A percentile compares a stretch with the other conserved stretches of the same genome.
Conservation (phyloP, 257 asterid genomes). For the Solanum habrochaites region DNA sequence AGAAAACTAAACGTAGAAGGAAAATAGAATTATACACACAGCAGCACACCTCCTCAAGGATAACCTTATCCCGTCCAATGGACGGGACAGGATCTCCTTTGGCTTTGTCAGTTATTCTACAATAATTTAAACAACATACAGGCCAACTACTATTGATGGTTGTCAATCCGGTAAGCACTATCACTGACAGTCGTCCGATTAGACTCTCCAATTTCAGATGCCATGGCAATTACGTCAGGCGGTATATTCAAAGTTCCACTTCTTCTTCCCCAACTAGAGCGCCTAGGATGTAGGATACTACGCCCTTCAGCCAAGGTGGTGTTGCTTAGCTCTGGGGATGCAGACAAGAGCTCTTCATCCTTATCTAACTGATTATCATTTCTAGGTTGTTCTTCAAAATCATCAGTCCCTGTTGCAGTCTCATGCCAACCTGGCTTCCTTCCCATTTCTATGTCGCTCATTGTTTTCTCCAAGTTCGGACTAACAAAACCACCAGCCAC, state of each 20-base stretch:
- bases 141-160: constrained; percentile 9
- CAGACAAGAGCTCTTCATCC: constrained; percentile 7
- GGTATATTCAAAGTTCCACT: constrained; percentile 19
- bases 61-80: not conserved
- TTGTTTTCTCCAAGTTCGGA: constrained; percentile 51
- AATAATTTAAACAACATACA: not conserved
- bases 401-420: constrained; percentile 28
- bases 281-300: constrained; percentile 14
- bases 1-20: not conserved
- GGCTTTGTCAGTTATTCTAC: not conserved
- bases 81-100: not conserved
- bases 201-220: constrained; percentile 14
- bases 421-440: constrained; percentile 97
- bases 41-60: not conserved
- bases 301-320: constrained; percentile 11
- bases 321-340: constrained; percentile 11
- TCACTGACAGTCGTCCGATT: constrained; percentile 13
- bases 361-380: constrained; percentile 4
- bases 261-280: constrained; percentile 30
- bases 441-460: constrained; percentile 77
- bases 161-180: constrained; percentile 1
- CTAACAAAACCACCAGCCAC: not conserved
- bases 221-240: constrained; percentile 9
- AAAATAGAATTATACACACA: constrained; percentile 1
- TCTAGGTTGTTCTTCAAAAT: constrained; percentile 2